phyloP scores from a whole-genome alignment of 306 rosid species.

The Argentina anserina region DNA sequence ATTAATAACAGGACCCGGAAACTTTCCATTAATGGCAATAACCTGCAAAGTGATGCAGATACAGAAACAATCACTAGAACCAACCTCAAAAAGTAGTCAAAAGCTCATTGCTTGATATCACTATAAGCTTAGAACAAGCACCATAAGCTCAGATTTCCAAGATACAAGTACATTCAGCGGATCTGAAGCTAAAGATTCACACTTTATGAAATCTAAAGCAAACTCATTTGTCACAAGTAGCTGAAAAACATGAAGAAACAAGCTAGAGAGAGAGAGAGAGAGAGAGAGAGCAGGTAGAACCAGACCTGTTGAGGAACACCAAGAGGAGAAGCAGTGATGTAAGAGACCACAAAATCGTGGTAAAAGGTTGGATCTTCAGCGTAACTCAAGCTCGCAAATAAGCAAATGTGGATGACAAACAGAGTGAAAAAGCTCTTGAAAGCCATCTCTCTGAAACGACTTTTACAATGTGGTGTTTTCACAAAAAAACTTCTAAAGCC shows the following conservation, averaged over 20 bases:
- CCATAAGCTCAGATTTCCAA: conserved; percentile 15
- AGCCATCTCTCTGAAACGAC: conserved; percentile 32
- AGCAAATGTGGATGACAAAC: conserved; percentile 32
- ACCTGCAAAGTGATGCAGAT: conserved; percentile 56
- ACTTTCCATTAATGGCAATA: conserved; percentile 71
- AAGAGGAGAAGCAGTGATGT: conserved; percentile 50
- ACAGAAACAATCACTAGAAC: conserved; percentile 9
- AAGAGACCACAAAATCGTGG: conserved; percentile 46
- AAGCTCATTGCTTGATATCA: conserved; percentile 10
- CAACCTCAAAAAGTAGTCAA: too few species aligned
- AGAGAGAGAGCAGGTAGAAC: conserved; percentile 20
- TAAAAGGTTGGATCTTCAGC: conserved; percentile 45
- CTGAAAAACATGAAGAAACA: background rate
- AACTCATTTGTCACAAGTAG: conserved; percentile 24
- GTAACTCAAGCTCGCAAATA: conserved; percentile 30
- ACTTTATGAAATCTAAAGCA: conserved; percentile 27
- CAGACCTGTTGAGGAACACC: conserved; percentile 50
- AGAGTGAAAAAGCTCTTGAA: conserved; percentile 18
- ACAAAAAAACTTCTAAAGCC: conserved; percentile 18
- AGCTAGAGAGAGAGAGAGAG: conserved; percentile 12
- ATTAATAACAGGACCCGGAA: conserved; percentile 87
- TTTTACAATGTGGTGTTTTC: conserved; percentile 13
- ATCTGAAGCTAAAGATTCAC: conserved; percentile 34
- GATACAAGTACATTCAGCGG: conserved; percentile 24
- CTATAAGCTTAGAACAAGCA: conserved; percentile 1